phyloP scores from a whole-genome alignment of 192 early-diverging fungal genomes.

The Lunasporangiospora selenospora region DNA sequence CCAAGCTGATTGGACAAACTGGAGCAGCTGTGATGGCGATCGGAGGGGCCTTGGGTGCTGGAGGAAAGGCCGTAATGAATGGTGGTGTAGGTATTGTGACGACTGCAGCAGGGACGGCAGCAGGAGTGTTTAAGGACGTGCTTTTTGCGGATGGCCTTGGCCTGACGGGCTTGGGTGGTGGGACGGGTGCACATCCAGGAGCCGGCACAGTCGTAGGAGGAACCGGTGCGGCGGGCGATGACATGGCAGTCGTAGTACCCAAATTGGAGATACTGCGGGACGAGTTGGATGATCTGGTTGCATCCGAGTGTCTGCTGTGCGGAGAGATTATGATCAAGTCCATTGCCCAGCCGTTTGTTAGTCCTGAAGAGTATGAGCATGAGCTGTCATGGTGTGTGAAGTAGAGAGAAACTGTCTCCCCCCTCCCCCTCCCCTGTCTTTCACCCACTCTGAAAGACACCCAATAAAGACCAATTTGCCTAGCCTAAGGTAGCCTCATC shows the following conservation, averaged over 20 bases:
- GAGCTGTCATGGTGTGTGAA: slow-evolving; percentile 72
- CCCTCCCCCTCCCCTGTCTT: neutral
- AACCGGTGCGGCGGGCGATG: slow-evolving; percentile 38
- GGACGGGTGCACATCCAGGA: slow-evolving; percentile 7
- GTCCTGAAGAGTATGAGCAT: slow-evolving; percentile 56
- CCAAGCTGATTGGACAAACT: slow-evolving; percentile 38
- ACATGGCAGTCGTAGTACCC: slow-evolving; percentile 53
- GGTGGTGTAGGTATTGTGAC: slow-evolving; percentile 41
- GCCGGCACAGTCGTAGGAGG: slow-evolving; percentile 14
- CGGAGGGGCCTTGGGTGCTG: slow-evolving; percentile 37
- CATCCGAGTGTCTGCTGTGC: slow-evolving; percentile 91
- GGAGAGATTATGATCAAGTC: slow-evolving; percentile 95
- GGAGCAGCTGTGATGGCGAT: slow-evolving; percentile 45
- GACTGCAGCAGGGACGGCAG: slow-evolving; percentile 41
- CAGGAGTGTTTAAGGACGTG: slow-evolving; percentile 53
- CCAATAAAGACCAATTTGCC: no score
- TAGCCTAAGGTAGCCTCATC: no score
- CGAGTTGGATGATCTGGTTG: slow-evolving; percentile 54
- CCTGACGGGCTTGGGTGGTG: neutral
- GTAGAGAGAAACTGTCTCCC: slow-evolving; percentile 3
- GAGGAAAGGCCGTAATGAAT: slow-evolving; percentile 36
- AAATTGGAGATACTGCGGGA: slow-evolving; percentile 55
- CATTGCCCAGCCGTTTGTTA: slow-evolving; percentile 83
- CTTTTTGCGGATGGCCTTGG: slow-evolving; percentile 47
- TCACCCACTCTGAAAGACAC: no score